Base-by-base conservation (phyloP, 73 alveolate genomes). In the Uronychia binucleata region DNA sequence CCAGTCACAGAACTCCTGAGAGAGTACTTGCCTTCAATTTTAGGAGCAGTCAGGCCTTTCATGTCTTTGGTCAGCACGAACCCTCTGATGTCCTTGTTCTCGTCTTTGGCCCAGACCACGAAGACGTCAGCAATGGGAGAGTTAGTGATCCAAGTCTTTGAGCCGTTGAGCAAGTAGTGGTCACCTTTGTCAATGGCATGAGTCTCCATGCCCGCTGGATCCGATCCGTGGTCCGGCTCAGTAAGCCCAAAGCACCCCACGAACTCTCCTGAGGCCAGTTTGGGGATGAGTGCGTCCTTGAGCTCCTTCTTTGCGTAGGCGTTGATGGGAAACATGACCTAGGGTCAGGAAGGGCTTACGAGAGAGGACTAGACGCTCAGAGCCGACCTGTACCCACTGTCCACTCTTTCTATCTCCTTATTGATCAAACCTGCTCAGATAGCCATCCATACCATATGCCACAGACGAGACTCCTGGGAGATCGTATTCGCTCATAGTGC, bases 201-300 rank as follows among this genome's bases (percentile, higher is more conserved):
- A 31, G 97, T 92, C 81, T 95, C 95, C 97, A 95, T 95, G 30
- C 95, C 85, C 5, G 92, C 96, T 28, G 98, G 97, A 78, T 95
- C 93, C 33, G 98, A 95, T 34, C 99, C 99, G 79, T 94, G 97
- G 90, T 97, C 92, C 26, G 99, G 99, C 80, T 97, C 99, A 31
- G 99, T 97, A 81, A 97, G 91, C 30, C 99, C 99, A 86, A 95
- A 95, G 83, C 98, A 94, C 33, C 99, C 99, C 30, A 97, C 88
- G 31, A 86, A 78, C 33, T 97, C 99, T n/a, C 99, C 99, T n/a
- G 97, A 57, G 8, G 98, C 98, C 33, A 97, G 91, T 58, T 91
- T 95, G 0, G 99, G 99, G 33, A 97, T 92, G 84, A 86, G 76
- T 30, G 87, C 83, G 76, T 94, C 97, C 86, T 90, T 96, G 31